Percentiles rank a stretch among this genome's conserved stretches.
phyloP scores from a whole-genome alignment of 1,284 basidiomycete genomes.

The Pseudozyma sp. region DNA sequence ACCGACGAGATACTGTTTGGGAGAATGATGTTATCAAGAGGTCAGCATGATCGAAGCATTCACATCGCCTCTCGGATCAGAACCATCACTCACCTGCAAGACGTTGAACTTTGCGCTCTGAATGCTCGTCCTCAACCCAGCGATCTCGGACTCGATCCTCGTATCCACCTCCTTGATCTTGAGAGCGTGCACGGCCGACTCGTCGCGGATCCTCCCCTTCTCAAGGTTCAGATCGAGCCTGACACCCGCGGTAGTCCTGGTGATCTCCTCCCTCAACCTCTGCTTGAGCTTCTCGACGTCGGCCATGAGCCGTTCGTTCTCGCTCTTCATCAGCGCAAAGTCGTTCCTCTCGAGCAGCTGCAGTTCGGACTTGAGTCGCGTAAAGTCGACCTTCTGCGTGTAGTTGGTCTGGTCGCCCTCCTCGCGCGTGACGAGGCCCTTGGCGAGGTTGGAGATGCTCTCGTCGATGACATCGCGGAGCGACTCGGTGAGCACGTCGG shows the following conservation, averaged over 20 bases:
- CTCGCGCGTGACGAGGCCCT: slow-evolving; percentile 63
- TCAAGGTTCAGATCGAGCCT: slow-evolving; percentile 94
- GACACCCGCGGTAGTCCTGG: slow-evolving; percentile 91
- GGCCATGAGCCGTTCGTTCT: slow-evolving; percentile 88
- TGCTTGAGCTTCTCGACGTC: slow-evolving; percentile 98
- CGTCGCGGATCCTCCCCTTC: slow-evolving; percentile 93
- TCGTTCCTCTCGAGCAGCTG: slow-evolving; percentile 98
- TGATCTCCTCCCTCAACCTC: slow-evolving; percentile 83
- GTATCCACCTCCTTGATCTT: slow-evolving; percentile 99
- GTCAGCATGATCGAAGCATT: neutral
- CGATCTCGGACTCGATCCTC: slow-evolving; percentile 95
- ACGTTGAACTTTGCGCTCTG: slow-evolving; percentile 84
- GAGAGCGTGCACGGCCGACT: slow-evolving; percentile 89
- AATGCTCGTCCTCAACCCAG: slow-evolving; percentile 86
- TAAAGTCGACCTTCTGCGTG: slow-evolving; percentile 82
- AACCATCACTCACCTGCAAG: slow-evolving; percentile 49
- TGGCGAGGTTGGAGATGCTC: slow-evolving; percentile 62
- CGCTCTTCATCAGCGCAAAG: slow-evolving; percentile 91
- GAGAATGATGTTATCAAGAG: no score
- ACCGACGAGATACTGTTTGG: slow-evolving; percentile 54
- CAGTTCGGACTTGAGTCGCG: slow-evolving; percentile 93
- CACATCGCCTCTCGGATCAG: neutral
- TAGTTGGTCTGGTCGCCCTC: slow-evolving; percentile 66
- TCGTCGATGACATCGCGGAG: slow-evolving; percentile 66
- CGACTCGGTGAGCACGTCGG: slow-evolving; percentile 63